Percentiles rank a stretch among this genome's conserved stretches.
Conservation (phyloP, 176 grass and related monocot genomes). For the Musa acuminata region DNA sequence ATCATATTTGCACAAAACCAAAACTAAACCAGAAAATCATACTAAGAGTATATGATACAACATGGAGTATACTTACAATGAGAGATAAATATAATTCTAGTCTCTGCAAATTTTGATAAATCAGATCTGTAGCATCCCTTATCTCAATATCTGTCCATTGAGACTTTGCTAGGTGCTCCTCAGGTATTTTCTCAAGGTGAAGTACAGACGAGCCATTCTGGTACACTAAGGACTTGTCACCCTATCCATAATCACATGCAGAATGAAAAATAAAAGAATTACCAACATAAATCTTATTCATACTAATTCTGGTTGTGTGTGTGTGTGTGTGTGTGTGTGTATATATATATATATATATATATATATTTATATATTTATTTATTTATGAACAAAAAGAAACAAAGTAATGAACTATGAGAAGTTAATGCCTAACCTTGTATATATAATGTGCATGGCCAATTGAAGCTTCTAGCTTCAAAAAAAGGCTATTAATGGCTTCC, state of each 20-base stretch:
- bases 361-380: too few species aligned
- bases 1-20: too few species aligned
- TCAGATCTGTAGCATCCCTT: conserved; percentile 49
- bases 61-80: conserved; percentile 5
- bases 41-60: not conserved
- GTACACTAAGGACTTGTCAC: not conserved
- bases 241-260: conserved; percentile 20
- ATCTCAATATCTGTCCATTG: conserved; percentile 53
- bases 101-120: conserved; percentile 70
- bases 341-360: too few species aligned
- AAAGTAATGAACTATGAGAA: conserved; percentile 9
- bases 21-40: not conserved
- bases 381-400: not conserved
- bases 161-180: conserved; percentile 42
- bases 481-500: conserved; percentile 41
- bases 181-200: conserved; percentile 55
- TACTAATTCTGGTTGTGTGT: too few species aligned
- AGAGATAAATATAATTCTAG: conserved; percentile 48
- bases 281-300: too few species aligned
- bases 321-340: not conserved
- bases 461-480: conserved; percentile 68
- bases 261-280: not conserved
- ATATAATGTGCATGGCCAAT: conserved; percentile 39
- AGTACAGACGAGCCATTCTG: conserved; percentile 25
- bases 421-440: conserved; percentile 23